Percentiles rank a stretch among this genome's conserved stretches.
These are phyloP conservation scores for Balakata baccata DNA, from an alignment of 345 rosid species.

Conservation along the genomic window DNA sequence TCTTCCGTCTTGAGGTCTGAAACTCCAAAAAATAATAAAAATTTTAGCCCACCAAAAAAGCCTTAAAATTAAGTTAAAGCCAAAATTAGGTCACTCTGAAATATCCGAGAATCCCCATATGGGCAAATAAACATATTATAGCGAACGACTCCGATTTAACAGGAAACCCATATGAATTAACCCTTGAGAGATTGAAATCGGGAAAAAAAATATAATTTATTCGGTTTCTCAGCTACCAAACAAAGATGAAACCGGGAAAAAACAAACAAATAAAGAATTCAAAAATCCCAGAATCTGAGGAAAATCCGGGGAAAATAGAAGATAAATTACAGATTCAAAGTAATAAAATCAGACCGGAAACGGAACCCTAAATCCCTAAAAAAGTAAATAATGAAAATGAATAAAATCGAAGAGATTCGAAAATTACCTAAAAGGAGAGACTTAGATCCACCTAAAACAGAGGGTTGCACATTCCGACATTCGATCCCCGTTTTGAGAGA, in stretches of 20 bases:
- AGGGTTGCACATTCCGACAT: constrained; percentile 30
- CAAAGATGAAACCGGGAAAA: background rate
- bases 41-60: background rate
- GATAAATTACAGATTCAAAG: constrained; percentile 28
- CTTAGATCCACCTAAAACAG: constrained; percentile 37
- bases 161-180: background rate
- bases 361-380: constrained; percentile 13
- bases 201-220: too few relatives aligned
- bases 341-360: constrained; percentile 24
- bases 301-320: constrained; percentile 1
- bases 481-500: constrained; percentile 32
- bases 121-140: background rate
- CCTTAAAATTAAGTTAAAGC: background rate
- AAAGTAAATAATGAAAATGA: background rate
- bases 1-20: background rate
- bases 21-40: background rate
- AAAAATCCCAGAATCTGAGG: constrained; percentile 24
- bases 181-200: background rate
- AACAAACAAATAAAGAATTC: constrained; percentile 6
- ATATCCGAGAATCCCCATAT: background rate
- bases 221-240: background rate
- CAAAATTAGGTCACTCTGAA: background rate
- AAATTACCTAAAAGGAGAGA: constrained; percentile 38
- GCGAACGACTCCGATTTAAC: background rate
- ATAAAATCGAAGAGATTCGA: constrained; percentile 10